Evolutionary conservation across 345 rosid species (phyloP).

Genomic region (Eucalyptus microcorys): DNA sequence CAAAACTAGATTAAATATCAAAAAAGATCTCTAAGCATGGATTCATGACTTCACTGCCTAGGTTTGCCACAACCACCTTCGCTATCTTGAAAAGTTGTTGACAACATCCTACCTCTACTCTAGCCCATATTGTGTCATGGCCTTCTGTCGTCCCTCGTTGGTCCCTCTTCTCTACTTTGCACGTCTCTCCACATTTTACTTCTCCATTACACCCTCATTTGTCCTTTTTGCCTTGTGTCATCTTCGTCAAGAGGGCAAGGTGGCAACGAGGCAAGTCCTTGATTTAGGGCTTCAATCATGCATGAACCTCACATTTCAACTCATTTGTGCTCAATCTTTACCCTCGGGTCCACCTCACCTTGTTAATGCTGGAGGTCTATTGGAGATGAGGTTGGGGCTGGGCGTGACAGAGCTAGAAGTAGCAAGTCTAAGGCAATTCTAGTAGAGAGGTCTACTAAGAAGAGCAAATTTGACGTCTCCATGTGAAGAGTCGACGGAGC

Average conservation of each 20-base stretch:
- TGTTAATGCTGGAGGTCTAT: neutral
- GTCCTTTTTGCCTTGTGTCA: neutral
- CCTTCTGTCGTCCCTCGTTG: fast-evolving
- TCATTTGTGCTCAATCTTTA: neutral
- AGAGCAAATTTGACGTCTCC: neutral
- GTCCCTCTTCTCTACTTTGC: neutral
- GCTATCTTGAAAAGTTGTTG: neutral
- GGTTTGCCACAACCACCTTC: neutral
- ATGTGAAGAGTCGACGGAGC: neutral
- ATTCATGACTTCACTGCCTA: neutral
- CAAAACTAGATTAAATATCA: neutral
- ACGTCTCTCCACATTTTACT: neutral
- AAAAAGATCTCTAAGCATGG: neutral
- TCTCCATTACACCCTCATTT: neutral
- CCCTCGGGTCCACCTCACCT: neutral
- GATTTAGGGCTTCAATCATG: neutral
- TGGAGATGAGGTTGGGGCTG: neutral
- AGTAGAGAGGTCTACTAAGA: neutral
- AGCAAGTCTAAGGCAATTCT: neutral
- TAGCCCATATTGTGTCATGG: neutral
- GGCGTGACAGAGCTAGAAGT: neutral
- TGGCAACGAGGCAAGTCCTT: neutral
- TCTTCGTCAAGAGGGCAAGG: neutral
- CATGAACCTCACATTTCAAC: neutral
- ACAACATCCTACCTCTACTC: neutral